Conservation (phyloP, 1,284 basidiomycete species). For the Trichosporon asahii region DNA sequence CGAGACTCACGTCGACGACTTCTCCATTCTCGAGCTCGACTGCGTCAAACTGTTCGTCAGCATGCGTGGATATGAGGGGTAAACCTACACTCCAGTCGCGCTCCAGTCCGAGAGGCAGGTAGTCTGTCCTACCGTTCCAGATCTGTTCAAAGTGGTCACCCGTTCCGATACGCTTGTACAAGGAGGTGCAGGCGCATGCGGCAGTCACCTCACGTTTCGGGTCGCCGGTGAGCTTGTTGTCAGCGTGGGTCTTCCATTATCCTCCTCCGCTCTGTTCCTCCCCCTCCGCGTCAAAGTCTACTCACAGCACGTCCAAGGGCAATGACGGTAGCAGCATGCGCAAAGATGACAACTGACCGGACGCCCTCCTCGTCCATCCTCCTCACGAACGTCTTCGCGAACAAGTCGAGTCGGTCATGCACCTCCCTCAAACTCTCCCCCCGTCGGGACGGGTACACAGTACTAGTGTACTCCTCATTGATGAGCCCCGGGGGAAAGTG, state of each 20-base stretch:
- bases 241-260: neutral
- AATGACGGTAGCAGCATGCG: constrained; percentile 55
- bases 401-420: constrained; percentile 45
- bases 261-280: too few species aligned
- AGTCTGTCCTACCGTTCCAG: constrained; percentile 46
- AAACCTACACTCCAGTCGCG: constrained; percentile 47
- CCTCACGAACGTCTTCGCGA: constrained; percentile 40
- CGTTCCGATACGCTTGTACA: constrained; percentile 36
- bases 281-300: too few species aligned
- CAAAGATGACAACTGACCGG: constrained; percentile 51
- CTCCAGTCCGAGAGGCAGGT: constrained; percentile 48
- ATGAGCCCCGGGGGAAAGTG: constrained; percentile 41
- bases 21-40: constrained; percentile 41
- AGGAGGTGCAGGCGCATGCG: constrained; percentile 46
- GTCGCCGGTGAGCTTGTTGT: constrained; percentile 20
- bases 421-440: constrained; percentile 54
- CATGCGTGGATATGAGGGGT: too few species aligned
- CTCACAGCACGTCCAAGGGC: constrained; percentile 50
- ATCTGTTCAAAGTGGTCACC: constrained; percentile 42
- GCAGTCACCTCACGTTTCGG: constrained; percentile 37
- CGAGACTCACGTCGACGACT: constrained; percentile 32
- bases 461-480: constrained; percentile 44
- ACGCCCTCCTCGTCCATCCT: constrained; percentile 46
- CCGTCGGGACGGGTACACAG: constrained; percentile 50
- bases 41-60: constrained; percentile 35